Percentiles rank a stretch among this genome's conserved stretches.
Conservation (phyloP, 306 rosid genomes). For the Alnus rubra region DNA sequence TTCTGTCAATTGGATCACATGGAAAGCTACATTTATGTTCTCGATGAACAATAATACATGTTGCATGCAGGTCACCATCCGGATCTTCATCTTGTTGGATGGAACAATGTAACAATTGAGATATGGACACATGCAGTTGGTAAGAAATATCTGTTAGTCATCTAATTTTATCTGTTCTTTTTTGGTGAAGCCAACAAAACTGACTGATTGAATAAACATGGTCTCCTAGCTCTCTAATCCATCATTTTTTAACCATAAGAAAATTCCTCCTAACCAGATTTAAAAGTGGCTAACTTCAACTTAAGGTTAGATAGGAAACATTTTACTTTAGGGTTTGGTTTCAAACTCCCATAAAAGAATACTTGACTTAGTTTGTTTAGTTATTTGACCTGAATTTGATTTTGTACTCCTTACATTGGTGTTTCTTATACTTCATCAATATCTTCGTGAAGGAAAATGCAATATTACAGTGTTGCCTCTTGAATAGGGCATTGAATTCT, state of each 20-base stretch:
- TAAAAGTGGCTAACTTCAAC: background rate
- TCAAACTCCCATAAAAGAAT: background rate
- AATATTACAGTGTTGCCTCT: background rate
- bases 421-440: background rate
- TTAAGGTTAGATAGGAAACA: background rate
- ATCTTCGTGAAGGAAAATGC: background rate
- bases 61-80: constrained; percentile 79
- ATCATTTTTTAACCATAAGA: background rate
- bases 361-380: background rate
- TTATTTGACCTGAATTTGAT: background rate
- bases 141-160: constrained; percentile 31
- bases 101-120: constrained; percentile 79
- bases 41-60: background rate
- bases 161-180: background rate
- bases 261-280: background rate
- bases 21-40: background rate
- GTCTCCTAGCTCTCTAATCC: background rate
- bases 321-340: background rate
- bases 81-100: constrained; percentile 92
- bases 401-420: background rate
- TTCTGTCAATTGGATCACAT: background rate
- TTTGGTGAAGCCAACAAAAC: background rate
- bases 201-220: background rate
- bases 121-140: constrained; percentile 90
- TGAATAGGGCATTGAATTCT: too few species aligned